phyloP scores from a whole-genome alignment of 495 filamentous ascomycete genomes.

The Podospora pseudopauciseta region DNA sequence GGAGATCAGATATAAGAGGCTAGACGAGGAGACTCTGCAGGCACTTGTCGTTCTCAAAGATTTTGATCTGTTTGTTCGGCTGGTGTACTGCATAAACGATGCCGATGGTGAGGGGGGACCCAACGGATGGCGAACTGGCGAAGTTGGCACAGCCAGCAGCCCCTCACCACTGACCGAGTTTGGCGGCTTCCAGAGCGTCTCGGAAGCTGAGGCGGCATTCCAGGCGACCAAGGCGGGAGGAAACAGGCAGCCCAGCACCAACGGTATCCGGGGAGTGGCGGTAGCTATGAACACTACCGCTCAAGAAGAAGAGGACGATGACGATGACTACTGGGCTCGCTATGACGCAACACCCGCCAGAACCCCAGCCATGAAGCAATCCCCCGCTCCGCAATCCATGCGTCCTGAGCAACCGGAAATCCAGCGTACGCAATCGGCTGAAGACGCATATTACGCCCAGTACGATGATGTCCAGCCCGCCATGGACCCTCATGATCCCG shows the following conservation, averaged over 20 bases:
- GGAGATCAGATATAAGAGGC: conserved; percentile 62
- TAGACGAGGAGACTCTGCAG: conserved; percentile 86
- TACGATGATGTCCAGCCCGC: conserved; percentile 87
- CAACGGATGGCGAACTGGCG: conserved; percentile 79
- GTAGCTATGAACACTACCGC: conserved; percentile 10
- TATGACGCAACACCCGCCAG: conserved; percentile 82
- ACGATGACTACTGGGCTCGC: conserved; percentile 90
- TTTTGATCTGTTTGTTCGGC: conserved; percentile 50
- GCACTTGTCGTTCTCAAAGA: conserved; percentile 56
- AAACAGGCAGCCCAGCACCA: conserved; percentile 6
- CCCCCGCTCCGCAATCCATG: conserved; percentile 50
- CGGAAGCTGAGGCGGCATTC: conserved; percentile 45
- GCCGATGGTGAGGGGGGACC: conserved; percentile 53
- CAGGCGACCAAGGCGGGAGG: conserved; percentile 27
- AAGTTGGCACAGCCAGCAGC: conserved; percentile 61
- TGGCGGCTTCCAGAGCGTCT: conserved; percentile 38
- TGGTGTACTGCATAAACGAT: conserved; percentile 57
- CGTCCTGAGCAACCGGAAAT: conserved; percentile 7
- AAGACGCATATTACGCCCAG: conserved; percentile 79
- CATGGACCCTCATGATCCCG: conserved; percentile 83
- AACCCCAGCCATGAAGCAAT: conserved; percentile 65
- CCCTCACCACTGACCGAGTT: conserved; percentile 40
- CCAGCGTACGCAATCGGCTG: conserved; percentile 44
- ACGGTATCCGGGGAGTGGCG: conserved; percentile 13
- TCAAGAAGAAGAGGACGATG: conserved; percentile 63